Evolutionary conservation across 129 eudicot species (phyloP).

Genomic region (Gnaphalium uliginosum): DNA sequence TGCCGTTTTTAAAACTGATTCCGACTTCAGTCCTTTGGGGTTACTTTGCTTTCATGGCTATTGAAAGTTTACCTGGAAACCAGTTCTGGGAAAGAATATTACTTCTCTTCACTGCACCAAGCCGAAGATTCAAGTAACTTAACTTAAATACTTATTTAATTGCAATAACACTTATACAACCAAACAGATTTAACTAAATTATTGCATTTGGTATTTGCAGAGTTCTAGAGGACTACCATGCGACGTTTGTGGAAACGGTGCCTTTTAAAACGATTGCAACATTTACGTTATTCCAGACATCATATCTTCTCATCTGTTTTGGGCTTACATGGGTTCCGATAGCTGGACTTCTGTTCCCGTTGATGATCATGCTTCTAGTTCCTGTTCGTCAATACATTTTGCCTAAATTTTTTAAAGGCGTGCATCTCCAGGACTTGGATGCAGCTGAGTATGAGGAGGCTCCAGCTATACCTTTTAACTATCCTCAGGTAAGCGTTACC

Average conservation of each 20-base stretch:
- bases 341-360: constrained; percentile 89
- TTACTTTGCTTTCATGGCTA: constrained; percentile 98
- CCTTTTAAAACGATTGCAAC: constrained; percentile 78
- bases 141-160: not conserved
- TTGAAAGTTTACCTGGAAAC: constrained; percentile 95
- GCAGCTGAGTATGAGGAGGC: constrained; percentile 96
- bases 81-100: constrained; percentile 97
- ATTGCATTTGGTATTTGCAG: constrained; percentile 36
- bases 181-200: not conserved
- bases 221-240: constrained; percentile 95
- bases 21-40: constrained; percentile 99
- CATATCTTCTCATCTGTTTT: constrained; percentile 73
- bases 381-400: constrained; percentile 86
- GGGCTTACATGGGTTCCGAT: constrained; percentile 96
- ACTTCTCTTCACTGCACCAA: constrained; percentile 86
- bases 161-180: not conserved
- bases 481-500: constrained; percentile 43
- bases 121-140: constrained; percentile 86
- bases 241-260: constrained; percentile 94
- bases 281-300: constrained; percentile 80
- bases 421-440: constrained; percentile 91
- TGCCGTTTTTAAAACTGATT: constrained; percentile 85
- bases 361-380: constrained; percentile 92
- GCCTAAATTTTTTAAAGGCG: constrained; percentile 96
- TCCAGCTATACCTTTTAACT: constrained; percentile 73